Evolutionary conservation across 805 yeast species (phyloP).

Genomic region (Nakazawaea sp.): DNA sequence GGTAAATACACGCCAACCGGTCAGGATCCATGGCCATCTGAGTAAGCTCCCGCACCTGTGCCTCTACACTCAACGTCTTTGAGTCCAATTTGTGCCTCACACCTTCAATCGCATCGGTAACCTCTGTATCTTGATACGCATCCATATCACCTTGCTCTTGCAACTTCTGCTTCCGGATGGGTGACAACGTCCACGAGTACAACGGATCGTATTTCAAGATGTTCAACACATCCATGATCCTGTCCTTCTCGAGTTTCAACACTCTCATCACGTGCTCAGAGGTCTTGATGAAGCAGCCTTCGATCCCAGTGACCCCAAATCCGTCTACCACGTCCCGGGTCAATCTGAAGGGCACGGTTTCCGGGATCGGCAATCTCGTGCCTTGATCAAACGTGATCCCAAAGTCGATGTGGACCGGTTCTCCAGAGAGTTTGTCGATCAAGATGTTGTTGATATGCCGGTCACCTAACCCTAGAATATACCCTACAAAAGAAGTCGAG

Average conservation of each 20-base stretch:
- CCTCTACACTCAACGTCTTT: slow-evolving; percentile 70
- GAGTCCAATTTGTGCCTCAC: slow-evolving; percentile 67
- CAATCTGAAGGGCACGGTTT: slow-evolving; percentile 86
- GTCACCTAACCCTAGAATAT: slow-evolving; percentile 89
- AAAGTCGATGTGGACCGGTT: slow-evolving; percentile 90
- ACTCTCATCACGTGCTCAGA: slow-evolving; percentile 71
- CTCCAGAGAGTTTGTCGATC: slow-evolving; percentile 77
- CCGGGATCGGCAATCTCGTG: slow-evolving; percentile 75
- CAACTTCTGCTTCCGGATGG: slow-evolving; percentile 45
- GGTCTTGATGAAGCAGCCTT: slow-evolving; percentile 67
- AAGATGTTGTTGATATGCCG: slow-evolving; percentile 88
- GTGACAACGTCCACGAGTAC: slow-evolving; percentile 86
- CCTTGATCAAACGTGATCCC: slow-evolving; percentile 98
- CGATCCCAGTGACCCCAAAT: slow-evolving; percentile 79
- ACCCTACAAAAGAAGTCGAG: slow-evolving; percentile 78
- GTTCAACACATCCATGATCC: slow-evolving; percentile 74
- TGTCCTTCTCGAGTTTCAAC: slow-evolving; percentile 56
- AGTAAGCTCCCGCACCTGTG: slow-evolving; percentile 74
- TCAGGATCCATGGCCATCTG: slow-evolving; percentile 63
- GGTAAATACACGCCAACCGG: slow-evolving; percentile 67
- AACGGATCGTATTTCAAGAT: slow-evolving; percentile 90
- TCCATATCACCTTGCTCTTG: slow-evolving; percentile 29
- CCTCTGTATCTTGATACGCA: slow-evolving; percentile 28
- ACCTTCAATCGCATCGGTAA: slow-evolving; percentile 67
- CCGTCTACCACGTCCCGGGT: slow-evolving; percentile 92